Conservation (phyloP, 179 eudicot species). For the Spergularia azorica region DNA sequence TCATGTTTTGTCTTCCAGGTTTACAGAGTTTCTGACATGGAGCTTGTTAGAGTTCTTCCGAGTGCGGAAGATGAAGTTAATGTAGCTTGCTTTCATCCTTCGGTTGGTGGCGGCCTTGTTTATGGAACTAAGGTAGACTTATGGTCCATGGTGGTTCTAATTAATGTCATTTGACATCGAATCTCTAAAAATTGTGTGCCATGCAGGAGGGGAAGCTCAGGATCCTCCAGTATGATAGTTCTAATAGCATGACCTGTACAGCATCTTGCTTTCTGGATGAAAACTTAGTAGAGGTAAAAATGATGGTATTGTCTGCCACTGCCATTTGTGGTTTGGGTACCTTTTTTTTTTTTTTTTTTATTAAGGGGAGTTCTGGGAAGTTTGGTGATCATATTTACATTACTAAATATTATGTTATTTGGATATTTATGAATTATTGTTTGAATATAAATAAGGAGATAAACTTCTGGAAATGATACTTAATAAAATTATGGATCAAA, state of each 20-base stretch:
- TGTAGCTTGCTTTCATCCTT: slow-evolving; percentile 95
- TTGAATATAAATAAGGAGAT: too few relatives aligned
- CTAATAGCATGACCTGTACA: slow-evolving; percentile 40
- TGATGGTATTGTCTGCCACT: background rate
- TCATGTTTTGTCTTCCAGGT: slow-evolving; percentile 34
- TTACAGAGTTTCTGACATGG: slow-evolving; percentile 92
- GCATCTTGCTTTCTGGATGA: slow-evolving; percentile 54
- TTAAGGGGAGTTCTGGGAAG: too few relatives aligned
- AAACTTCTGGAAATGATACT: too few relatives aligned
- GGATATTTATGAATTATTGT: too few relatives aligned
- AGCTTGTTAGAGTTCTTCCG: slow-evolving; percentile 94
- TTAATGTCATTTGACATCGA: background rate
- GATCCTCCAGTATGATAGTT: slow-evolving; percentile 73
- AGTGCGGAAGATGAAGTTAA: slow-evolving; percentile 97
- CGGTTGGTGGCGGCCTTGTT: slow-evolving; percentile 86
- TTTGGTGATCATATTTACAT: too few relatives aligned
- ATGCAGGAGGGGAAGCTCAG: slow-evolving; percentile 96
- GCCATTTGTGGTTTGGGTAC: slow-evolving; percentile 1
- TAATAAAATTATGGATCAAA: too few relatives aligned
- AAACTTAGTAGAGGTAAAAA: slow-evolving; percentile 69
- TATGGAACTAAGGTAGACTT: slow-evolving; percentile 87
- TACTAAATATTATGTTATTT: too few relatives aligned
- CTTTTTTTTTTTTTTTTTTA: background rate
- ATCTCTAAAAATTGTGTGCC: slow-evolving; percentile 9
- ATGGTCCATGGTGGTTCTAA: slow-evolving; percentile 4